These are phyloP conservation scores for Fonsecaea multimorphosa DNA, from an alignment of 2,329 filamentous ascomycete genomes.

Conservation along the genomic window DNA sequence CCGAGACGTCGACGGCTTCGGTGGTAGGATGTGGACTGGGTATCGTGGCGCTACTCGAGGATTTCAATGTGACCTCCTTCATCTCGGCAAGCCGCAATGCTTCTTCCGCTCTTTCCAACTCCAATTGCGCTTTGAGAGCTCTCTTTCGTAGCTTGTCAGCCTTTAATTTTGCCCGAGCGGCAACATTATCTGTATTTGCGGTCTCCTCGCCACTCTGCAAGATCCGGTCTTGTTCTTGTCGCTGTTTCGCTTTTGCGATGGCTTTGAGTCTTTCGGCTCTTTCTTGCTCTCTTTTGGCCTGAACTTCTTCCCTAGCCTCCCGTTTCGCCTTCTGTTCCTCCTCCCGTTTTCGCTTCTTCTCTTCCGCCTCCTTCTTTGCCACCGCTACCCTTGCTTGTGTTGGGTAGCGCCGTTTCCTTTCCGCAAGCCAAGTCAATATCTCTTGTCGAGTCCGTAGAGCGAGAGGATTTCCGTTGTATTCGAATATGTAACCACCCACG, in stretches of 20 bases:
- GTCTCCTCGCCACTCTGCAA: not conserved
- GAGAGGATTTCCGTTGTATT: conserved; percentile 62
- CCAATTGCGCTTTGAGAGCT: conserved; percentile 51
- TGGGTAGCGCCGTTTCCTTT: conserved; percentile 79
- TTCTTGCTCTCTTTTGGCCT: conserved; percentile 40
- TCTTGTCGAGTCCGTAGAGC: conserved; percentile 66
- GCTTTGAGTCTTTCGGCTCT: conserved; percentile 30
- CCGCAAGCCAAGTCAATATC: conserved; percentile 78
- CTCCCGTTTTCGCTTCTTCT: conserved; percentile 68
- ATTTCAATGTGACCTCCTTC: not conserved
- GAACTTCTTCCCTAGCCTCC: conserved; percentile 48
- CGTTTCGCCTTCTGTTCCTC: conserved; percentile 62
- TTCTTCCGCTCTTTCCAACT: conserved; percentile 32
- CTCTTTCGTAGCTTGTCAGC: conserved; percentile 51
- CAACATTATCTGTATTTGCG: conserved; percentile 1
- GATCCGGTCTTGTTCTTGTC: not conserved
- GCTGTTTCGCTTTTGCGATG: not conserved
- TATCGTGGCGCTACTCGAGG: not conserved
- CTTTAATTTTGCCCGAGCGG: conserved; percentile 25
- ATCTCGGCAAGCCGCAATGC: conserved; percentile 25
- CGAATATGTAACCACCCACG: conserved; percentile 53
- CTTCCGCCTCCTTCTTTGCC: conserved; percentile 50
- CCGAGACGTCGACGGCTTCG: conserved; percentile 3
- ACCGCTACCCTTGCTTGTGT: conserved; percentile 70
- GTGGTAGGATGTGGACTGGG: not conserved